Evolutionary conservation across 2,329 filamentous ascomycete species (phyloP), one percentile per base, ranked within the genome.

Genomic region (Penicillium crustosum): DNA sequence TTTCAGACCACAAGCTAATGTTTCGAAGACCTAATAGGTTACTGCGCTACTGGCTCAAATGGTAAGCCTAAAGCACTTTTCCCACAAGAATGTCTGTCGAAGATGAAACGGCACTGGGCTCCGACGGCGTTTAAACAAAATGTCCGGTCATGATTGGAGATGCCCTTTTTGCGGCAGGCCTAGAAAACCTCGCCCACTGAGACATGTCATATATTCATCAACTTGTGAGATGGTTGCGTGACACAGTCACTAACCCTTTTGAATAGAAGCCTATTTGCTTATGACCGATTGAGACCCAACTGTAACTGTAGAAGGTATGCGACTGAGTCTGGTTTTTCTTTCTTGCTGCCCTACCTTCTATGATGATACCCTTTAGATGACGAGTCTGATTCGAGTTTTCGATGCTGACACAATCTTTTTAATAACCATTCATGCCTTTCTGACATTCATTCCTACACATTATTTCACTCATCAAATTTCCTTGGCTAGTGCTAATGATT

Each of bases 151-250:
- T 91, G 91, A 92, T 82, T 82, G 90, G 92, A 86, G 85, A 89
- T 86, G 91, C 91, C 90, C 58, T 73, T 79, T 84, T 90, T 90
- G 91, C 79, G 91, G 90, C 91, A 96, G 91, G 92, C 92, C 91
- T 96, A 95, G 91, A 95, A 96, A 96, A 96, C 93, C 92, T 96
- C 87, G 91, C 90, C 92, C 90, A 93, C 92, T 96, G 92, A 96
- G 80, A 72, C 61, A 56, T 50, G 31, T 44, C 53, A 61, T 67
- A 55, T 49, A 51, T 57, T 54, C 57, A 67, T 64, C 53, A 55
- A 58, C 60, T 68, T 61, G 59, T 62, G 58, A 39, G 44, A 55
- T 47, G 15, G 39, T 61, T 62, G 60, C 19, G 58, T 59, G 63
- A 62, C 61, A 63, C 41, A 59, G 62, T 65, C 64, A 66, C 71